A percentile compares a stretch with the other conserved stretches of the same genome.
Conservation (phyloP, 257 asterid genomes). For the Mentha longifolia region DNA sequence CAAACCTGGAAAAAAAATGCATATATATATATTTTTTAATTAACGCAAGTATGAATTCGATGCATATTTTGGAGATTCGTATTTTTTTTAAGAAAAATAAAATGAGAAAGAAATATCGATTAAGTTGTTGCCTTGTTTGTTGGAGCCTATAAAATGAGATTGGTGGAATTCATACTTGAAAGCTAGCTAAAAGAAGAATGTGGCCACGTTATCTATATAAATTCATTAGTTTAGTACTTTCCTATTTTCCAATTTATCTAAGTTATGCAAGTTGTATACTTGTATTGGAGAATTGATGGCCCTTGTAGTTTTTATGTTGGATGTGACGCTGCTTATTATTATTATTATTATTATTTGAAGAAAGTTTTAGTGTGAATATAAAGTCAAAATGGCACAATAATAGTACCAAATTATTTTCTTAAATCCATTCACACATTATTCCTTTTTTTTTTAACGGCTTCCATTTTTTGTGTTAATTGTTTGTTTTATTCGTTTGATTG, state of each 20-base stretch:
- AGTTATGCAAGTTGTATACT: neutral
- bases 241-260: neutral
- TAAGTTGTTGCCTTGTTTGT: neutral
- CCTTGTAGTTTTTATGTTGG: neutral
- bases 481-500: too few species aligned
- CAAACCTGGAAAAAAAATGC: neutral
- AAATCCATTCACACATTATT: too few species aligned
- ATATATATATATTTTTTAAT: neutral
- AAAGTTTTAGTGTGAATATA: neutral
- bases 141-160: neutral
- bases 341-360: neutral
- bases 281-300: neutral
- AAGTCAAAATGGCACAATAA: neutral
- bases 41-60: neutral
- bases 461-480: too few species aligned
- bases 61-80: too few species aligned
- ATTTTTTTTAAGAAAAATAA: too few species aligned
- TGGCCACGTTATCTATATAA: neutral
- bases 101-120: neutral
- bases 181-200: neutral
- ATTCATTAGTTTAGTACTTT: neutral
- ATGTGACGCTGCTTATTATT: neutral
- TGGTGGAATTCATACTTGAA: neutral
- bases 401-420: too few species aligned
- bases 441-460: too few species aligned